These are phyloP conservation scores for Lachnellula willkommii DNA, from an alignment of 2,329 filamentous ascomycete species.

Conservation along the genomic window DNA sequence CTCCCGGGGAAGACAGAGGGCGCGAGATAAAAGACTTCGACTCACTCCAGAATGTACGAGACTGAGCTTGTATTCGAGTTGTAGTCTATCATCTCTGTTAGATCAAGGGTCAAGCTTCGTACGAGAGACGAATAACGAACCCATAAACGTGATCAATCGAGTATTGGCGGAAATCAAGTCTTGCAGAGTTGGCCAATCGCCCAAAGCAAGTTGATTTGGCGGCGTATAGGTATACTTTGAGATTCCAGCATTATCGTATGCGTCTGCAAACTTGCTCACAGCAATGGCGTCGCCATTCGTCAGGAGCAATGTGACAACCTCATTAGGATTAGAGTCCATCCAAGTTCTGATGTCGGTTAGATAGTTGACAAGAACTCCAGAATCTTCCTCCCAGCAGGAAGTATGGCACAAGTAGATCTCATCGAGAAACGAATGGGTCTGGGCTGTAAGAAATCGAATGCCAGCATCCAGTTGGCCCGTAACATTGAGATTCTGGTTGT, in stretches of 20 bases:
- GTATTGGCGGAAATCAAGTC: constrained; percentile 57
- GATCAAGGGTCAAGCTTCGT: neutral
- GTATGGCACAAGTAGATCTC: constrained; percentile 47
- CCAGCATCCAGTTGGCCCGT: constrained; percentile 55
- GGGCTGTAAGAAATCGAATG: constrained; percentile 61
- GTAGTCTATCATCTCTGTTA: constrained; percentile 51
- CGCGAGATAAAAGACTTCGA: too few species aligned
- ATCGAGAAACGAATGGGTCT: constrained; percentile 32
- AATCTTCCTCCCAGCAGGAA: constrained; percentile 52
- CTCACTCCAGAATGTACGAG: constrained; percentile 53
- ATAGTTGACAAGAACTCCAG: constrained; percentile 50
- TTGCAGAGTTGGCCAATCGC: constrained; percentile 66
- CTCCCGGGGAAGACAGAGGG: too few species aligned
- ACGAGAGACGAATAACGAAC: constrained; percentile 33
- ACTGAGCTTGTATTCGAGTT: constrained; percentile 43
- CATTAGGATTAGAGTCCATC: constrained; percentile 52
- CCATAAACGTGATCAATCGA: constrained; percentile 67
- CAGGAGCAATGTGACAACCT: constrained; percentile 59
- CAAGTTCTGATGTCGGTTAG: constrained; percentile 53
- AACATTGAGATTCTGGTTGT: constrained; percentile 56
- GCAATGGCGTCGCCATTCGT: constrained; percentile 56
- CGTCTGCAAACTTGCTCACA: constrained; percentile 47
- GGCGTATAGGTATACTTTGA: constrained; percentile 27
- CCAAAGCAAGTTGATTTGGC: constrained; percentile 32
- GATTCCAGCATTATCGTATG: constrained; percentile 21